Evolutionary conservation across 1,284 basidiomycete species (phyloP), one percentile per base, ranked within the genome.

Genomic region (Irpex sp.): DNA sequence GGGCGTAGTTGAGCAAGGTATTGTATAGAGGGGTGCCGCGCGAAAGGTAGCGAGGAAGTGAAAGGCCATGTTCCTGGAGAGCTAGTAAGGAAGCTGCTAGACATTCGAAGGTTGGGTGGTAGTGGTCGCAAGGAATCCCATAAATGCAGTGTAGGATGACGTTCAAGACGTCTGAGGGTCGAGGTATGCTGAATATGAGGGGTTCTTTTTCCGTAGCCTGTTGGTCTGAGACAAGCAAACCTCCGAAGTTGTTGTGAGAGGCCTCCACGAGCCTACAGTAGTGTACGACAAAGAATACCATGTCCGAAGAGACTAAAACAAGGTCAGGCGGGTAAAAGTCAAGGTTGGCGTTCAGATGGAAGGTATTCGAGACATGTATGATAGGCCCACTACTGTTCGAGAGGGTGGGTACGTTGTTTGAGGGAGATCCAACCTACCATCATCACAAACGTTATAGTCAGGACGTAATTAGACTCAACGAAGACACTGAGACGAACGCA

Each of bases 221-320:
- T 7, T 67, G 62, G 8, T 73, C 31, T 34, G 74, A 1, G 78
- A 69, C 55, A 11, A 62, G n/a, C 34, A 76, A 73, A 6, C 67
- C 65, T 58, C 74, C 69, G 69, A 79, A 80, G 17, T 69, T 69
- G 62, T 79, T 81, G 49, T 63, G 61, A n/a, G 79, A 80, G 6
- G 70, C 69, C 40, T 68, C 59, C 52, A 78, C 70, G 6, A 80
- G 65, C 47, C 72, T 73, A 31, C 74, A 66, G 4, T 72, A 67
- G 63, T 80, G 78, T 15, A 77, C 77, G 60, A 78, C 80, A 70
- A 81, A 93, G 74, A 91, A 91, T 38, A 93, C 90, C 8, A 82
- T 82, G 70, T 93, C 91, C 19, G 85, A 81, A 3, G 90, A 86
- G 62, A 91, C 76, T 57, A 92, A 74, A 66, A 88, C 80, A 59